Evolutionary conservation across 176 grass and related monocot genomes (phyloP).

Genomic region (Aegilops bicornis): DNA sequence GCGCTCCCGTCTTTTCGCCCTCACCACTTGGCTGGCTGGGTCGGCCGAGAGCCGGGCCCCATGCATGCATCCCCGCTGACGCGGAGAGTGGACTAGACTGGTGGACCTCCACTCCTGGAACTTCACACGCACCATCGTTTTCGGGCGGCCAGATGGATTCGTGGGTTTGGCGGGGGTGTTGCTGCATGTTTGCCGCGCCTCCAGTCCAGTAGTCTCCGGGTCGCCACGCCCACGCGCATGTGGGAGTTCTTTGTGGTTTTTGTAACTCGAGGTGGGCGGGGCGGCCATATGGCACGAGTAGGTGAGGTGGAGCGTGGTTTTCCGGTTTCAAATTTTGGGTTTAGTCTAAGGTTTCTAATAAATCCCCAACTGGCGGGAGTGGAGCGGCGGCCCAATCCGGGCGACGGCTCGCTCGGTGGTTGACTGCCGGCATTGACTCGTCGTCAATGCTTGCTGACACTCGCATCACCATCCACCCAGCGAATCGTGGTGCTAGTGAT

Average conservation of each 20-base stretch:
- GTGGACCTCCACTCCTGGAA: background rate
- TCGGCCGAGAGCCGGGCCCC: too few relatives aligned
- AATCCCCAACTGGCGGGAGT: background rate
- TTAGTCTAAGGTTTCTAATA: too few relatives aligned
- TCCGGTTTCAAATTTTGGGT: background rate
- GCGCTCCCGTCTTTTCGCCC: too few relatives aligned
- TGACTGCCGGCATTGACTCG: conserved; percentile 5
- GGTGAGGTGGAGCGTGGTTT: background rate
- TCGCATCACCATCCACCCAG: background rate
- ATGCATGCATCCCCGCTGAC: background rate
- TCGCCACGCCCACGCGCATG: background rate
- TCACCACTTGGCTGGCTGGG: too few relatives aligned
- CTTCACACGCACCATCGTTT: background rate
- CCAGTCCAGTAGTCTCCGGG: too few relatives aligned
- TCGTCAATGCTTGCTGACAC: conserved; percentile 10
- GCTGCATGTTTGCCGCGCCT: background rate
- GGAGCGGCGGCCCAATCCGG: background rate
- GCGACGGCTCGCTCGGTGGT: background rate
- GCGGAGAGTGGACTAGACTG: background rate
- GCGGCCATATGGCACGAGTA: too few relatives aligned
- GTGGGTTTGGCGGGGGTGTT: background rate
- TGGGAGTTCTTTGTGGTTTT: too few relatives aligned
- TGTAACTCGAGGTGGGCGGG: too few relatives aligned
- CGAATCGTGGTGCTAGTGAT: too few relatives aligned
- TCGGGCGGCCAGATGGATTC: too few relatives aligned